Percentiles rank a stretch among this genome's conserved stretches.
Evolutionary conservation across 2,329 filamentous ascomycete species (phyloP).

Genomic region (Alternaria conjuncta): DNA sequence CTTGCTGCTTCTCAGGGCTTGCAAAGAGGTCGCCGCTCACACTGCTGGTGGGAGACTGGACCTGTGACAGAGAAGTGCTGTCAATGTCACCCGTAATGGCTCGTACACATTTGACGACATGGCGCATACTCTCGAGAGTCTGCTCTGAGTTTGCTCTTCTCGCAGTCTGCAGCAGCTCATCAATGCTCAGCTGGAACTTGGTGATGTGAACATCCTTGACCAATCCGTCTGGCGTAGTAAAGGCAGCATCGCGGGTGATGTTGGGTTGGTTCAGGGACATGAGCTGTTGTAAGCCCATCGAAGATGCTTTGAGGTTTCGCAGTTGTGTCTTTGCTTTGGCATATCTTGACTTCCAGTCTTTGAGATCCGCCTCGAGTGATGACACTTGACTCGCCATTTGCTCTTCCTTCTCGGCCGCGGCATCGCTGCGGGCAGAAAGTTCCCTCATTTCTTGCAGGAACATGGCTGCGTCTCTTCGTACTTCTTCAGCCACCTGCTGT

Average conservation of each 20-base stretch:
- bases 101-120: conserved; percentile 80
- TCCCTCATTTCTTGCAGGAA: conserved; percentile 89
- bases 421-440: conserved; percentile 79
- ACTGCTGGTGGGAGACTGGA: conserved; percentile 46
- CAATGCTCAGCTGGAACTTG: conserved; percentile 91
- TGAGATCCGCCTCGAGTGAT: conserved; percentile 79
- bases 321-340: conserved; percentile 87
- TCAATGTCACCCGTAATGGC: conserved; percentile 82
- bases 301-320: conserved; percentile 79
- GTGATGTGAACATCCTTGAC: conserved; percentile 93
- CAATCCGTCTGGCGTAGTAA: conserved; percentile 74
- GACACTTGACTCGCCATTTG: conserved; percentile 77
- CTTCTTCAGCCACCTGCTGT: conserved; percentile 83
- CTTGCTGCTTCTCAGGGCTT: conserved; percentile 59
- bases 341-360: conserved; percentile 90
- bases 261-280: conserved; percentile 65
- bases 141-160: conserved; percentile 74
- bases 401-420: conserved; percentile 81
- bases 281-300: conserved; percentile 73
- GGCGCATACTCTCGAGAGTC: conserved; percentile 85
- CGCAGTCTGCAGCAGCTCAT: conserved; percentile 83
- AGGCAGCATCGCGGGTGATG: conserved; percentile 69
- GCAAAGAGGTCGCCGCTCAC: conserved; percentile 39
- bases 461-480: conserved; percentile 79
- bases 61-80: conserved; percentile 55